phyloP scores from a whole-genome alignment of 2,329 filamentous ascomycete species.

The Trichoderma hamatum region DNA sequence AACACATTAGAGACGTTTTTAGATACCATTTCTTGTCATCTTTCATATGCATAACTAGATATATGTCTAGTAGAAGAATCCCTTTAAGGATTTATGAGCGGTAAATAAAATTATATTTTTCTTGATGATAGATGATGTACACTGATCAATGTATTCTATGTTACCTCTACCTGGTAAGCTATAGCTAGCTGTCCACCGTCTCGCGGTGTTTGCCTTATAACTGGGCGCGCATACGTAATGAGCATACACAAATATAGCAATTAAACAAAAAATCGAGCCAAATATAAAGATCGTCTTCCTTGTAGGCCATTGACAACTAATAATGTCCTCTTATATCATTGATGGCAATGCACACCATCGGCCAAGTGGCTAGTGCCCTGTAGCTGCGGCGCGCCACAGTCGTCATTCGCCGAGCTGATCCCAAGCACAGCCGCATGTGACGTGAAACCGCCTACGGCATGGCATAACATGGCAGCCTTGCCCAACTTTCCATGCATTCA shows the following conservation, averaged over 20 bases:
- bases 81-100: neutral
- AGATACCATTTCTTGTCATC: neutral
- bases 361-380: conserved; percentile 20
- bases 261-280: neutral
- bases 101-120: neutral
- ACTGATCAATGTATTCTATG: neutral
- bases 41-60: neutral
- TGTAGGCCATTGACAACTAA: neutral
- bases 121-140: neutral
- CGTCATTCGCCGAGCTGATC: conserved; percentile 20
- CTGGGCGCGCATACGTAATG: neutral
- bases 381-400: conserved; percentile 19
- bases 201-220: neutral
- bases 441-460: conserved; percentile 1
- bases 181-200: too few relatives aligned
- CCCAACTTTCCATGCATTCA: neutral
- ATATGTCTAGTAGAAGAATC: neutral
- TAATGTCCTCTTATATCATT: neutral
- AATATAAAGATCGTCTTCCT: neutral
- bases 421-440: conserved; percentile 13
- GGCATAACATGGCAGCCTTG: neutral
- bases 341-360: neutral
- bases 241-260: too few relatives aligned
- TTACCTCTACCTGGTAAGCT: too few relatives aligned
- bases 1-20: neutral